Base-by-base conservation (phyloP, 345 rosid genomes). In the Zanthoxylum bungeanum region DNA sequence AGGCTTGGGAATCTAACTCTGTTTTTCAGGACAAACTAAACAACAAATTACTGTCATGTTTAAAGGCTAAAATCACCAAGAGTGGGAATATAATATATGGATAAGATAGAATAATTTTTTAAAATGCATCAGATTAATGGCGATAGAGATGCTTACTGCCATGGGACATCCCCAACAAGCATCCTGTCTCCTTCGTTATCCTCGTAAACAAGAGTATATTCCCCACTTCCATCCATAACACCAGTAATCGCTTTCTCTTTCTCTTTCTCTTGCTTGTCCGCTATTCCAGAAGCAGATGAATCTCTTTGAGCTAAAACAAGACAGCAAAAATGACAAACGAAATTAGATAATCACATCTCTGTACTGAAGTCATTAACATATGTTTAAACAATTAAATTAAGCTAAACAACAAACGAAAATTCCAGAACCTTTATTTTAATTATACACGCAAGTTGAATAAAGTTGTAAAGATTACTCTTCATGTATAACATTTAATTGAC, bases 121-220 rank as follows among this genome's bases (percentile, higher is more conserved):
- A 65, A 75, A 71, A 53, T 82, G 86, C 77, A 81, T 68, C 57
- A 69, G 79, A 82, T 80, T 40, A 73, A 73, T 22, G 51, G 68
- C 47, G 72, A 74, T 69, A 75, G 74, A 81, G 87, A 84, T 78
- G 85, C 94, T 88, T 92, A 95, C 99, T 87, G 89, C 99, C 99
- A 95, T 57, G 99, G 99, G 77, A 95, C 98, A 95, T 95, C 99
- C 79, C 98, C 99, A 53, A 87, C 98, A 74, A 95, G 99, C 96
- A 95, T 91, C 85, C 88, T 91, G 94, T 95, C 99, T 64, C 98
- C 99, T 87, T 95, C 99, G 39, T 85, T 85, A 76, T 95, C 99
- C 83, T 95, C 99, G 55, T 95, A 95, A 73, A 92, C 93, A 77
- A 95, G 94, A 11, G 93, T 91, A 84, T 91, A 93, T 86, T 95